A percentile compares a stretch with the other conserved stretches of the same genome.
Evolutionary conservation across 495 filamentous ascomycete genomes (phyloP).

Genomic region (Lophiostoma macrostomum): DNA sequence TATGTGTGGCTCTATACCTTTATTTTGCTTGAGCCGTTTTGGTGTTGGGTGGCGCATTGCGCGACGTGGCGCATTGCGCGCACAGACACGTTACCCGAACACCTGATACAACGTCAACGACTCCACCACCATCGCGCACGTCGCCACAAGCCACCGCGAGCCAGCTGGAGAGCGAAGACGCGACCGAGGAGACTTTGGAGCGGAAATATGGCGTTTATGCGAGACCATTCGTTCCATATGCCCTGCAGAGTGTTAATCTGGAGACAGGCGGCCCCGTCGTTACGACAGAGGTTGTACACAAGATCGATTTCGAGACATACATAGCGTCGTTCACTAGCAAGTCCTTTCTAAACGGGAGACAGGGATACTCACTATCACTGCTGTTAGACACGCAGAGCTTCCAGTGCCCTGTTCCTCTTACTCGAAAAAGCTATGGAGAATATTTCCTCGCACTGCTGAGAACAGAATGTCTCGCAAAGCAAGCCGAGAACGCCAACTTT

Average conservation of each 20-base stretch:
- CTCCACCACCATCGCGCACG: no score
- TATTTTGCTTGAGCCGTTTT: no score
- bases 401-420: neutral
- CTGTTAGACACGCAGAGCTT: neutral
- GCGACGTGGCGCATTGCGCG: no score
- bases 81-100: no score
- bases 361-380: neutral
- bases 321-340: neutral
- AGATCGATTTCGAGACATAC: neutral
- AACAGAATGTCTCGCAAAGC: neutral
- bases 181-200: no score
- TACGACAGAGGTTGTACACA: neutral
- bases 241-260: neutral
- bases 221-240: neutral
- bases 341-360: neutral
- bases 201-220: conserved; percentile 7
- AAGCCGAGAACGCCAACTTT: conserved; percentile 21
- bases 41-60: no score
- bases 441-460: neutral
- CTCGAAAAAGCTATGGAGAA: no score
- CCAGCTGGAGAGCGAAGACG: no score
- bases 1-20: no score
- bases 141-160: no score
- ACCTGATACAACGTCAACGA: no score
- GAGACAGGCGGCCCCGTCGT: neutral